These are phyloP conservation scores for Umbilicus rupestris DNA, from an alignment of 164 flowering plant species.

Conservation along the genomic window DNA sequence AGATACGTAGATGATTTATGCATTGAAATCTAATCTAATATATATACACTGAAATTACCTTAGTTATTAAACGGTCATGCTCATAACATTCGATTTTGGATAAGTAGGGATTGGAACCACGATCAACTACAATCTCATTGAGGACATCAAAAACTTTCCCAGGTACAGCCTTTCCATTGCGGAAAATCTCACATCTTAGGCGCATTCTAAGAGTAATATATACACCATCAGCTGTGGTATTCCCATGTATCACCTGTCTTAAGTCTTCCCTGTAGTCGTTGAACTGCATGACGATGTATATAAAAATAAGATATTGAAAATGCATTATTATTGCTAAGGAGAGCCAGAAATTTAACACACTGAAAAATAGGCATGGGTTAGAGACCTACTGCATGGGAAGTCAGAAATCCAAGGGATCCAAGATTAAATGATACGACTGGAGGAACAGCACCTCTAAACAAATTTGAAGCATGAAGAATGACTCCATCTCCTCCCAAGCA, in stretches of 20 bases:
- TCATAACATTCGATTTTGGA: slow-evolving; percentile 98
- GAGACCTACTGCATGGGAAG: slow-evolving; percentile 76
- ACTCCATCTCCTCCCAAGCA: slow-evolving; percentile 99
- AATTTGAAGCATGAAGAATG: slow-evolving; percentile 91
- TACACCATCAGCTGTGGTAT: slow-evolving; percentile 78
- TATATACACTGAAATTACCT: slow-evolving; percentile 34
- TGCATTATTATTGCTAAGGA: neutral
- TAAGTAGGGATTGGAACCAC: slow-evolving; percentile 96
- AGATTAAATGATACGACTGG: slow-evolving; percentile 98
- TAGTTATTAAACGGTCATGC: slow-evolving; percentile 89
- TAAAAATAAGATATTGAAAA: slow-evolving; percentile 7
- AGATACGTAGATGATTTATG: neutral
- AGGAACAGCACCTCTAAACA: slow-evolving; percentile 90
- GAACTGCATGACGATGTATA: slow-evolving; percentile 46
- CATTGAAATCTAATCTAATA: neutral
- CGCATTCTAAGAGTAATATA: slow-evolving; percentile 97
- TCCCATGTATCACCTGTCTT: slow-evolving; percentile 82
- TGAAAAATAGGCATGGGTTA: neutral
- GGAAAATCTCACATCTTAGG: slow-evolving; percentile 78
- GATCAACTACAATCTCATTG: slow-evolving; percentile 93
- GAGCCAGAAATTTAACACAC: neutral
- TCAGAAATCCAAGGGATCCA: slow-evolving; percentile 97
- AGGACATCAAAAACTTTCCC: slow-evolving; percentile 93
- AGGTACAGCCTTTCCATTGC: slow-evolving; percentile 90
- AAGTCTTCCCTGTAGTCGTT: slow-evolving; percentile 70